Evolutionary conservation across 106 monocot genomes (phyloP).

Genomic region (Vanilla planifolia): DNA sequence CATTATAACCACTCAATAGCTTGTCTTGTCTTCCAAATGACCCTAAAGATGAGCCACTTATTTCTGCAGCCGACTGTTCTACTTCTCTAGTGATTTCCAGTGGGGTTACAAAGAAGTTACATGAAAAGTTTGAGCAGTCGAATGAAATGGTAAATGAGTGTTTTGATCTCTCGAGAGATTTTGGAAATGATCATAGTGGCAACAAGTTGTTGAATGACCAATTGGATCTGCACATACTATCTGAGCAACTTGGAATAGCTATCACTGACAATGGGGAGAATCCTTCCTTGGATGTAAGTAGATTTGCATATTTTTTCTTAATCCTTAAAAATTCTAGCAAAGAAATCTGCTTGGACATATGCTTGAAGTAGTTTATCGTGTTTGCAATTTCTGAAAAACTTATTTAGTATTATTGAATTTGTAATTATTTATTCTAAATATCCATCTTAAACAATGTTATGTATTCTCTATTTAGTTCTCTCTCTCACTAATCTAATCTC

Average conservation of each 20-base stretch:
- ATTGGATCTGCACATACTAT: conserved; percentile 80
- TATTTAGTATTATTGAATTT: too few relatives aligned
- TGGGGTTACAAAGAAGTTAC: conserved; percentile 15
- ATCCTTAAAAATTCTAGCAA: not conserved
- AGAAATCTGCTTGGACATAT: not conserved
- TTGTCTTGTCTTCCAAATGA: conserved; percentile 69
- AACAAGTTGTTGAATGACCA: conserved; percentile 45
- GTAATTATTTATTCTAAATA: too few relatives aligned
- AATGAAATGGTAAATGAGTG: conserved; percentile 47
- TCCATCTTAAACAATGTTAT: too few relatives aligned
- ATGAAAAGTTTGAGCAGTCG: conserved; percentile 21
- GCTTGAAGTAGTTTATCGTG: not conserved
- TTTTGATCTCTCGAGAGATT: conserved; percentile 52
- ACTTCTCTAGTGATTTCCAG: conserved; percentile 21
- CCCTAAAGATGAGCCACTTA: conserved; percentile 46
- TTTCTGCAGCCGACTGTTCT: conserved; percentile 25
- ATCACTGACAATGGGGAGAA: conserved; percentile 78
- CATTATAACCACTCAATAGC: conserved; percentile 24
- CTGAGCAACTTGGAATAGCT: conserved; percentile 90
- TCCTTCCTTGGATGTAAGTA: conserved; percentile 70
- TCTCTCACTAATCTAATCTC: too few relatives aligned
- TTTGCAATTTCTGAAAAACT: not conserved
- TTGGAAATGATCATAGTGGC: conserved; percentile 25
- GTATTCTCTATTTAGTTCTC: too few relatives aligned
- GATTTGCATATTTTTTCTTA: not conserved